Percentiles rank a stretch among this genome's conserved stretches.
Conservation (phyloP, 441 rosid genomes). For the Mallotus repandus region DNA sequence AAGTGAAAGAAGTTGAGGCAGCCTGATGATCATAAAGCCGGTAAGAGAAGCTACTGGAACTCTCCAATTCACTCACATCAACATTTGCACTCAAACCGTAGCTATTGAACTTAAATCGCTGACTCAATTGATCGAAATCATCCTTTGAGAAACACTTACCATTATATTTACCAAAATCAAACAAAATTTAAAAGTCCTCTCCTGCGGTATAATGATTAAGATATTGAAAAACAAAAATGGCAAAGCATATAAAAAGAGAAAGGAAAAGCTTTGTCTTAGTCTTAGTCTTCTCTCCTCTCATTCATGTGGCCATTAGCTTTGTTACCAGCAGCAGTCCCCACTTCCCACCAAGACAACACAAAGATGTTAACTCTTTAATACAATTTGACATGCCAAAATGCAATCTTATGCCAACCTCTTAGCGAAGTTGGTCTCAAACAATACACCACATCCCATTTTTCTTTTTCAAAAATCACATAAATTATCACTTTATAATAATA, state of each 20-base stretch:
- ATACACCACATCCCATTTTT: too few relatives aligned
- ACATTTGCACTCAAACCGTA: slow-evolving; percentile 85
- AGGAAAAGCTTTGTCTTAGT: too few relatives aligned
- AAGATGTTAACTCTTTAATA: background rate
- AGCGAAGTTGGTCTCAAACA: too few relatives aligned
- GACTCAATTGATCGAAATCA: slow-evolving; percentile 53
- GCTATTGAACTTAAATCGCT: slow-evolving; percentile 57
- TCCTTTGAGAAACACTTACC: slow-evolving; percentile 68
- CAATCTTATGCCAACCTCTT: too few relatives aligned
- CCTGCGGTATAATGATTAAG: too few relatives aligned
- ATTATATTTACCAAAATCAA: slow-evolving; percentile 21
- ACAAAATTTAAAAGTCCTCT: too few relatives aligned
- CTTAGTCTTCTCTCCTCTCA: background rate
- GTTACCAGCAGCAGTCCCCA: slow-evolving; percentile 12
- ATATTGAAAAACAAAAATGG: background rate
- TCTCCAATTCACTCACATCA: slow-evolving; percentile 85
- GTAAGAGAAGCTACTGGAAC: slow-evolving; percentile 55
- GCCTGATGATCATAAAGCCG: slow-evolving; percentile 46
- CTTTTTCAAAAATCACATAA: too few relatives aligned
- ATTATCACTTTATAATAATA: too few relatives aligned
- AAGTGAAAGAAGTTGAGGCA: slow-evolving; percentile 51
- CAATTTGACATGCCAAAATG: too few relatives aligned
- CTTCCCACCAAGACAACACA: slow-evolving; percentile 15
- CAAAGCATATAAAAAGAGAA: slow-evolving; percentile 1
- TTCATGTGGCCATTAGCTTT: slow-evolving; percentile 13